A percentile compares a stretch with the other conserved stretches of the same genome.
Evolutionary conservation across 2,329 filamentous ascomycete genomes (phyloP).

Genomic region (Cladophialophora yegresii): DNA sequence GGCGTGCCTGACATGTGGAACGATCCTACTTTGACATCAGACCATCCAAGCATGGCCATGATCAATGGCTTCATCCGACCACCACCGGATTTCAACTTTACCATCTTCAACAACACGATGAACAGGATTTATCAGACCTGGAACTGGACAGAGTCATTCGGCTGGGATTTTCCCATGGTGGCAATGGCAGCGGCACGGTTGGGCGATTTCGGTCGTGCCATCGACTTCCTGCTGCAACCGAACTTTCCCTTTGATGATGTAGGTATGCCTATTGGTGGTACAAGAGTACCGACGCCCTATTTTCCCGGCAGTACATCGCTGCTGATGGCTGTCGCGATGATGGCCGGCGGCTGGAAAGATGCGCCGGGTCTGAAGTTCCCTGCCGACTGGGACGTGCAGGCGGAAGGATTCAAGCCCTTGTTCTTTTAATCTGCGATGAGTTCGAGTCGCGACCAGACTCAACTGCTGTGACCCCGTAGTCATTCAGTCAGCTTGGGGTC

Average conservation of each 20-base stretch:
- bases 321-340: conserved; percentile 58
- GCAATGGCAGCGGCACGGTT: conserved; percentile 50
- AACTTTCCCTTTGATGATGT: conserved; percentile 60
- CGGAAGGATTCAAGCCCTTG: conserved; percentile 50
- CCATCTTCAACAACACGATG: conserved; percentile 30
- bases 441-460: no score
- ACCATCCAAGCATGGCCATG: conserved; percentile 52
- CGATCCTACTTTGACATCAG: conserved; percentile 42
- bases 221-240: conserved; percentile 51
- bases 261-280: conserved; percentile 57
- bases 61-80: conserved; percentile 51
- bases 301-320: conserved; percentile 56
- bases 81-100: conserved; percentile 42
- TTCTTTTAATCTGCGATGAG: conserved; percentile 3
- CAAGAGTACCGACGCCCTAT: conserved; percentile 59
- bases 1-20: conserved; percentile 52
- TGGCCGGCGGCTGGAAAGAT: conserved; percentile 60
- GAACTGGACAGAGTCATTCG: conserved; percentile 9
- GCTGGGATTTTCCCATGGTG: conserved; percentile 11
- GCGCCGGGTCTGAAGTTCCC: conserved; percentile 53
- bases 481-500: not conserved
- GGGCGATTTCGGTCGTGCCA: conserved; percentile 47
- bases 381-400: conserved; percentile 50
- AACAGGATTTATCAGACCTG: not conserved
- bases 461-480: not conserved